phyloP scores from a whole-genome alignment of 2,329 filamentous ascomycete species.

The Balansia obtecta region DNA sequence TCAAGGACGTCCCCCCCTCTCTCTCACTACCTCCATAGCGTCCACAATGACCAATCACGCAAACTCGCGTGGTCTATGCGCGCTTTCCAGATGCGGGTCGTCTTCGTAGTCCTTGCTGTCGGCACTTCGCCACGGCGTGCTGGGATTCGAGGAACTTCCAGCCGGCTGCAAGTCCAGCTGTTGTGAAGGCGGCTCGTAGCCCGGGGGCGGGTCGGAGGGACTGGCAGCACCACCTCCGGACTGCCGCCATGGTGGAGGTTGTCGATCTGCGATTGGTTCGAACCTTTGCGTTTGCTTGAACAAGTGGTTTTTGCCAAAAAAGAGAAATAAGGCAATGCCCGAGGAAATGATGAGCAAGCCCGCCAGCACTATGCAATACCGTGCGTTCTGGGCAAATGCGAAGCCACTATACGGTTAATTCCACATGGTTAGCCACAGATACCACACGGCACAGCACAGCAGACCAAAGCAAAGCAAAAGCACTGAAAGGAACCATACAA shows the following conservation, averaged over 20 bases:
- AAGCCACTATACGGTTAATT: slow-evolving; percentile 33
- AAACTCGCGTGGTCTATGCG: slow-evolving; percentile 22
- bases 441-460: background rate
- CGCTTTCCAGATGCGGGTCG: slow-evolving; percentile 18
- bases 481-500: slow-evolving; percentile 27
- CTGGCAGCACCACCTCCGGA: slow-evolving; percentile 12
- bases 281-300: slow-evolving; percentile 11
- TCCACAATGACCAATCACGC: slow-evolving; percentile 9
- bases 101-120: slow-evolving; percentile 18
- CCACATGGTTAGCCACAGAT: slow-evolving; percentile 3
- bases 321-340: slow-evolving; percentile 23
- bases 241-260: slow-evolving; percentile 18
- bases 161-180: slow-evolving; percentile 17
- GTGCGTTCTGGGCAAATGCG: slow-evolving; percentile 38
- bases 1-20: background rate
- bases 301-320: slow-evolving; percentile 17
- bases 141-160: slow-evolving; percentile 13
- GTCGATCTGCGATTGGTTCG: slow-evolving; percentile 11
- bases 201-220: slow-evolving; percentile 19
- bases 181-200: slow-evolving; percentile 21
- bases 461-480: too few relatives aligned
- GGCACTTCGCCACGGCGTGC: slow-evolving; percentile 15
- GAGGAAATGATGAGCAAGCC: slow-evolving; percentile 33
- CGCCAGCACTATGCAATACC: slow-evolving; percentile 34
- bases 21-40: background rate